Conservation (phyloP, 768 basidiomycete species). For the Lepiota venenata region DNA sequence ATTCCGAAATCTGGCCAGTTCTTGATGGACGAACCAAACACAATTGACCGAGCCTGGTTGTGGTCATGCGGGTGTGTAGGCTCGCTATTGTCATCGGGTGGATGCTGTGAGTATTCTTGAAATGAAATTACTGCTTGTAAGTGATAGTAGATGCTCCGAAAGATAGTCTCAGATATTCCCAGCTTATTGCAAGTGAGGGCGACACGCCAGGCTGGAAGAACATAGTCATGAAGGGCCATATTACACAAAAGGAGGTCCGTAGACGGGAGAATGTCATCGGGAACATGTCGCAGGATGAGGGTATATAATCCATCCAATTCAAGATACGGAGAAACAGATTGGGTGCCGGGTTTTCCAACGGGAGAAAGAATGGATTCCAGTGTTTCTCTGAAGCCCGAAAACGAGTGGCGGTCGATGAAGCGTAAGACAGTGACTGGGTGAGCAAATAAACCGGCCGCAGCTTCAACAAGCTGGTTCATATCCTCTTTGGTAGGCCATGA, state of each 20-base stretch:
- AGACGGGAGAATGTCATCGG: background rate
- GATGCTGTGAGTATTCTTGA: too few species aligned
- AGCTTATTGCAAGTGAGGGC: too few species aligned
- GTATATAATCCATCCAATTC: background rate
- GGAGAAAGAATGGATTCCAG: background rate
- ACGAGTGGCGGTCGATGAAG: background rate
- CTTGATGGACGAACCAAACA: too few species aligned
- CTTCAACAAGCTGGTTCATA: background rate
- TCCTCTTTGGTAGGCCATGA: background rate
- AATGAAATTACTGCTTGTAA: too few species aligned
- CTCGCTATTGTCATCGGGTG: too few species aligned
- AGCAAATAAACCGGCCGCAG: background rate
- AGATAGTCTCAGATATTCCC: too few species aligned
- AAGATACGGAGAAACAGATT: background rate
- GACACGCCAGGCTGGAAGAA: too few species aligned
- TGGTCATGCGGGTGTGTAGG: too few species aligned
- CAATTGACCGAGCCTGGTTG: too few species aligned
- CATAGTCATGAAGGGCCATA: background rate
- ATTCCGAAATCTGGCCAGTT: too few species aligned
- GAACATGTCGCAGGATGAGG: background rate
- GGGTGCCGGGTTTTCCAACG: too few species aligned
- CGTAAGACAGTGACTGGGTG: background rate
- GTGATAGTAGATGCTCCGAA: too few species aligned
- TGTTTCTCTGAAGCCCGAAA: background rate
- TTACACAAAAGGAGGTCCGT: background rate